Percentiles rank a stretch among this genome's conserved stretches.
These are phyloP conservation scores for Lipomyces oligophaga DNA, from an alignment of 805 yeast species.

Conservation along the genomic window DNA sequence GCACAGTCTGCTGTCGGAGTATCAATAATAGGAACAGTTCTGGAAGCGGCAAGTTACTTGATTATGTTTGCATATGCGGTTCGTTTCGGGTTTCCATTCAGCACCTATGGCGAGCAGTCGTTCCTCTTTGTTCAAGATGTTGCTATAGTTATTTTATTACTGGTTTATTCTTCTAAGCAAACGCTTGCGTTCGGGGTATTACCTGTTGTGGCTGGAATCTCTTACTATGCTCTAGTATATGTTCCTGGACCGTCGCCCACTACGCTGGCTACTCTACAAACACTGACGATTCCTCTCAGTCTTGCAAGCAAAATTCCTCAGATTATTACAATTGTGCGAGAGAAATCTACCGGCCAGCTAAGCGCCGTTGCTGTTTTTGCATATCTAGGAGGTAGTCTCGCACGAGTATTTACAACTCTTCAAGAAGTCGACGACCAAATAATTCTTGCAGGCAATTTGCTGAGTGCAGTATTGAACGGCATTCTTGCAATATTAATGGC, in stretches of 20 bases:
- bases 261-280: slow-evolving; percentile 32
- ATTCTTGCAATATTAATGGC: slow-evolving; percentile 40
- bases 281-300: slow-evolving; percentile 40
- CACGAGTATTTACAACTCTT: slow-evolving; percentile 42
- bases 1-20: slow-evolving; percentile 39
- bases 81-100: slow-evolving; percentile 39
- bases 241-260: slow-evolving; percentile 30
- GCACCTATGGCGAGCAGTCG: slow-evolving; percentile 42
- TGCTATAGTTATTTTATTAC: slow-evolving; percentile 36
- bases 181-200: slow-evolving; percentile 26
- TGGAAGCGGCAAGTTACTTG: slow-evolving; percentile 40
- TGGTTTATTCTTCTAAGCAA: slow-evolving; percentile 29
- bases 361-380: slow-evolving; percentile 41
- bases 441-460: slow-evolving; percentile 37
- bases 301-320: slow-evolving; percentile 44
- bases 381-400: slow-evolving; percentile 40
- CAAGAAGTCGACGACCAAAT: slow-evolving; percentile 39
- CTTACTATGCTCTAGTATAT: slow-evolving; percentile 27
- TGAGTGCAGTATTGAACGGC: slow-evolving; percentile 38
- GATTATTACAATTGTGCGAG: slow-evolving; percentile 38
- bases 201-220: slow-evolving; percentile 15
- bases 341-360: slow-evolving; percentile 45
- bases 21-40: slow-evolving; percentile 36
- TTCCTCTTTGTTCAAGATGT: slow-evolving; percentile 41
- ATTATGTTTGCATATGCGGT: slow-evolving; percentile 41